Percentiles rank a stretch among this genome's conserved stretches.
Evolutionary conservation across 495 filamentous ascomycete genomes (phyloP).

Genomic region (Penicillium flavigenum): DNA sequence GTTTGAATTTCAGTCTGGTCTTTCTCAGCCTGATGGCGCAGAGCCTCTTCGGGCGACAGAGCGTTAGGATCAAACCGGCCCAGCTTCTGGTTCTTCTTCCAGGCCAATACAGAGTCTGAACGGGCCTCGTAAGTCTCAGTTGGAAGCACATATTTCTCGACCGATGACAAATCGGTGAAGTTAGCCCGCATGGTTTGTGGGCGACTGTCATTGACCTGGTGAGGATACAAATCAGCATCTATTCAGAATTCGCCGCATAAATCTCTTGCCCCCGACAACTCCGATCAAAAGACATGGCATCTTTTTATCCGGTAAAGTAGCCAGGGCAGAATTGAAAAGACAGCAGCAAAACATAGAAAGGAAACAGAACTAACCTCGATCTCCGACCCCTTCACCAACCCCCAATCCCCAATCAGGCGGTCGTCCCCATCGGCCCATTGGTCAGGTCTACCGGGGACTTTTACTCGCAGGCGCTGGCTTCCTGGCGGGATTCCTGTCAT

Average conservation of each 20-base stretch:
- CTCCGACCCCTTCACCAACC: conserved; percentile 42
- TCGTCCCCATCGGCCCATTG: conserved; percentile 44
- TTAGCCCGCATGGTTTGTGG: conserved; percentile 69
- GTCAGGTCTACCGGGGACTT: conserved; percentile 36
- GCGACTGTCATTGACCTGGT: conserved; percentile 78
- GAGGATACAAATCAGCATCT: background rate
- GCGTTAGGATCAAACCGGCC: conserved; percentile 92
- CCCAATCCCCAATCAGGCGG: conserved; percentile 38
- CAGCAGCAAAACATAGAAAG: conserved; percentile 11
- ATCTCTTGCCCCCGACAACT: background rate
- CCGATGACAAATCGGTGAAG: conserved; percentile 72
- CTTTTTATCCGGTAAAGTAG: background rate
- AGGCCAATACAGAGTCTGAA: conserved; percentile 82
- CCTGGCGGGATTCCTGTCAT: conserved; percentile 88
- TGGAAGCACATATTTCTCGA: conserved; percentile 85
- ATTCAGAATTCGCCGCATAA: background rate
- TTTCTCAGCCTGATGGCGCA: conserved; percentile 66
- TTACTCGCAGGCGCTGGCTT: conserved; percentile 64
- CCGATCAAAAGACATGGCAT: background rate
- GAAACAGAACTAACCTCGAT: conserved; percentile 39
- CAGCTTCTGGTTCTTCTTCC: conserved; percentile 88
- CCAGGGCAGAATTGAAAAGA: background rate
- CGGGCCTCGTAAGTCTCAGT: conserved; percentile 77
- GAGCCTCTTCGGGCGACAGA: conserved; percentile 54
- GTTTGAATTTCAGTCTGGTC: conserved; percentile 60